Percentiles rank a stretch among this genome's conserved stretches.
Evolutionary conservation across 768 basidiomycete species (phyloP).

Genomic region (Boletus tylopilopsis): DNA sequence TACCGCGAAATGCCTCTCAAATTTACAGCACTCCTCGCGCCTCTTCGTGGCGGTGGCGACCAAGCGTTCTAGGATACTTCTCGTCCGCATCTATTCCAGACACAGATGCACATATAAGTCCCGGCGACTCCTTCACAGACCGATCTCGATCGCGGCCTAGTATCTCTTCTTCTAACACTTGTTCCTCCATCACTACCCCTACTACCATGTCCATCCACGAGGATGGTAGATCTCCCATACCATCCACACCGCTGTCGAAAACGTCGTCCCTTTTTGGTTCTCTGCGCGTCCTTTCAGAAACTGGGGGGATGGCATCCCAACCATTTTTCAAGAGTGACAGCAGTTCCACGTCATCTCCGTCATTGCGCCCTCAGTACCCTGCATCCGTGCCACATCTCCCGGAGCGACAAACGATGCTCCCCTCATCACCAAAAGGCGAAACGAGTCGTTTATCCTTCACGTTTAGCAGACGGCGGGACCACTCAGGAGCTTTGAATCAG

Average conservation of each 20-base stretch:
- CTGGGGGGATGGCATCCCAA: conserved; percentile 28
- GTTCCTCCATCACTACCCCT: conserved; percentile 40
- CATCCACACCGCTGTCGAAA: conserved; percentile 35
- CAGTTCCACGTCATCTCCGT: conserved; percentile 29
- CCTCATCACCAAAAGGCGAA: conserved; percentile 28
- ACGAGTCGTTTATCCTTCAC: conserved; percentile 33
- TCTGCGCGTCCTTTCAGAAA: conserved; percentile 28
- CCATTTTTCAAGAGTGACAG: conserved; percentile 30
- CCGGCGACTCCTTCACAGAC: conserved; percentile 39
- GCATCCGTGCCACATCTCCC: conserved; percentile 38
- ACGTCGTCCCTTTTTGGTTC: conserved; percentile 32
- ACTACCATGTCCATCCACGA: conserved; percentile 37
- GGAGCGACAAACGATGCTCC: conserved; percentile 32
- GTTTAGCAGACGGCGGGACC: conserved; percentile 19
- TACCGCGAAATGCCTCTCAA: conserved; percentile 16
- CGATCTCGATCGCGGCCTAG: conserved; percentile 56
- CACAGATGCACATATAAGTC: conserved; percentile 38
- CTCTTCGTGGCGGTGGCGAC: conserved; percentile 51
- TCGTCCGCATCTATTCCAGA: conserved; percentile 45
- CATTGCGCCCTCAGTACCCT: conserved; percentile 37
- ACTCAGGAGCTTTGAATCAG: conserved; percentile 13
- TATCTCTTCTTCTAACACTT: conserved; percentile 58
- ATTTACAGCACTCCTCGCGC: conserved; percentile 6
- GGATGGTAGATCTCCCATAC: conserved; percentile 36
- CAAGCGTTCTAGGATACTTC: conserved; percentile 64